Evolutionary conservation across 2,329 filamentous ascomycete species (phyloP), one percentile per base, ranked within the genome.

Genomic region (Monosporascus sp.): DNA sequence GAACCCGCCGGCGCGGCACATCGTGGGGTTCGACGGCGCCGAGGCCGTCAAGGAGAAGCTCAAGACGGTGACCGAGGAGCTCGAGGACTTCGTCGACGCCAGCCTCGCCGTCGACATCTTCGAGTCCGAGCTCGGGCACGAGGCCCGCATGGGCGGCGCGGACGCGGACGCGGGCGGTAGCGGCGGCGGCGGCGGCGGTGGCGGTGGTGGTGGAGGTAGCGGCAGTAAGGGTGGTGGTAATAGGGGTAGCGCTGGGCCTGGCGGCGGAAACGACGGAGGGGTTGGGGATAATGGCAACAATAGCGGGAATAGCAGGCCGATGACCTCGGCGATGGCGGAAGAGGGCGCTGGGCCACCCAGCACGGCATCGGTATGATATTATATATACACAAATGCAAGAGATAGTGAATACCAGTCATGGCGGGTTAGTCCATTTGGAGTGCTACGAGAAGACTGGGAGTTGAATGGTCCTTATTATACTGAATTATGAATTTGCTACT

Each of bases 11-110:
- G 90, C 91, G 1, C 79, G 94, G 35, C 93, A 97, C 68, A 97
- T 97, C 63, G 92, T 97, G 2, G 93, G 94, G 0, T 84, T 88
- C 51, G 94, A 97, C 70, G 93, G 90, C 1, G 88, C 93, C 14
- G 80, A 84, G 6, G 89, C 89, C 41, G 93, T 97, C 39, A 95
- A 93, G 69, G 94, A 97, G 73, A 97, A 97, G 73, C 75, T 99
- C 52, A 96, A 95, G 75, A 97, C 91, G 2, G 90, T 97, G 3
- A 96, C 90, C 58, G 92, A 97, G 69, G 94, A 97, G 74, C 74
- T 97, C 53, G 94, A 97, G 70, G 94, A 97, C 61, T 97, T 97
- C 70, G 87, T 96, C 27, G 90, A 96, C 63, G 87, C 91, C 25
- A 97, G 91, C 64, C 79, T 88, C 59, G 87, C 89, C 0, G 91